Evolutionary conservation across 2,329 filamentous ascomycete genomes (phyloP).

Genomic region (Ilyonectria destructans): DNA sequence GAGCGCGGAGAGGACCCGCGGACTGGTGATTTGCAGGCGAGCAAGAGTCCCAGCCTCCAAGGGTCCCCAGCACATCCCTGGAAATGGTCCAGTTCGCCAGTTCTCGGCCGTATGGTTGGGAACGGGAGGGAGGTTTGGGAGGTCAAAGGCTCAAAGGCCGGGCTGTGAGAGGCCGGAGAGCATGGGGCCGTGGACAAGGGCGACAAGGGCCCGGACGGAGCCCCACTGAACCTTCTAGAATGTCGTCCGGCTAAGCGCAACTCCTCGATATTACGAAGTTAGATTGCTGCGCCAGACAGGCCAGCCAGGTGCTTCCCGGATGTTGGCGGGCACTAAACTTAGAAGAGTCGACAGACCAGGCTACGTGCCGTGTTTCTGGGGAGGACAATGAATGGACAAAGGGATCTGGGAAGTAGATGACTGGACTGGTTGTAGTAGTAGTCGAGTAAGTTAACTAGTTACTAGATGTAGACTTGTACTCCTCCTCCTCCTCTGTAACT

Average conservation of each 20-base stretch:
- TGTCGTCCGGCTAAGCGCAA: slow-evolving; percentile 55
- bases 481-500: slow-evolving; percentile 15
- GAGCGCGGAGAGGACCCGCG: slow-evolving; percentile 8
- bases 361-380: not conserved
- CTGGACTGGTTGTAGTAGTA: too few relatives aligned
- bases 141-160: not conserved
- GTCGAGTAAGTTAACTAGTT: too few relatives aligned
- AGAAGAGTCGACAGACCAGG: slow-evolving; percentile 32
- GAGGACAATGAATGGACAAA: not conserved
- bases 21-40: slow-evolving; percentile 1
- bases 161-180: not conserved
- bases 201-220: slow-evolving; percentile 13
- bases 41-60: not conserved
- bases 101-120: not conserved
- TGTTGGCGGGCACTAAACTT: slow-evolving; percentile 45
- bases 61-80: not conserved
- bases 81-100: not conserved
- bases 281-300: not conserved
- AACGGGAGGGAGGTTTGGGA: not conserved
- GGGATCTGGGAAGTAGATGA: not conserved
- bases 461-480: too few relatives aligned
- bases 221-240: slow-evolving; percentile 66
- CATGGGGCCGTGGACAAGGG: not conserved
- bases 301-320: slow-evolving; percentile 25
- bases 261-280: slow-evolving; percentile 51